Percentiles rank a stretch among this genome's conserved stretches.
Evolutionary conservation across 23 red algal genomes (phyloP).

Genomic region (Gracilariopsis chorda): DNA sequence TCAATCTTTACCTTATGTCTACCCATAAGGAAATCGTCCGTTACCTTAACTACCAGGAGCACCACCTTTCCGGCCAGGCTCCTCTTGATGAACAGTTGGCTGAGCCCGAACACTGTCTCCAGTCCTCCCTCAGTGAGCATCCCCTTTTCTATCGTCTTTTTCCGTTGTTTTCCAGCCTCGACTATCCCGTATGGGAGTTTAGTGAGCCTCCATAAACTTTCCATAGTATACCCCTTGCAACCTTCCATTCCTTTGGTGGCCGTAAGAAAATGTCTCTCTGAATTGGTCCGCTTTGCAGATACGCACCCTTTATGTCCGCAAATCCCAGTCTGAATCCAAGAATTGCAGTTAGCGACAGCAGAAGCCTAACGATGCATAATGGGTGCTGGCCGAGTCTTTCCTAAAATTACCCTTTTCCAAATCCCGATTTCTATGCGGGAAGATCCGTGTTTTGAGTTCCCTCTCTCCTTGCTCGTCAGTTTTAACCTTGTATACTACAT

Average conservation of each 20-base stretch:
- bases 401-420: not conserved
- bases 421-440: not conserved
- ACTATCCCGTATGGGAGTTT: slow-evolving; percentile 22
- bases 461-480: not conserved
- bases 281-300: not conserved
- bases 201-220: not conserved
- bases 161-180: not conserved
- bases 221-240: not conserved
- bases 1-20: not conserved
- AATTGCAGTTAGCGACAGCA: not conserved
- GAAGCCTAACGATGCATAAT: not conserved
- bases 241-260: not conserved
- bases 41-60: not conserved
- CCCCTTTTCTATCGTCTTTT: not conserved
- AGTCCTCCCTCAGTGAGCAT: not conserved
- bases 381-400: not conserved
- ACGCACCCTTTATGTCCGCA: not conserved
- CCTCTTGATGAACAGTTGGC: not conserved
- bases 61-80: not conserved
- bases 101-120: not conserved
- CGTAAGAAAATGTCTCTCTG: not conserved
- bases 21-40: not conserved
- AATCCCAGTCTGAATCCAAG: not conserved
- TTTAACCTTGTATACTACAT: not conserved
- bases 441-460: not conserved